Percentiles rank a stretch among this genome's conserved stretches.
Evolutionary conservation across 2,329 filamentous ascomycete genomes (phyloP).

Genomic region (Chaetothyriales sp.): DNA sequence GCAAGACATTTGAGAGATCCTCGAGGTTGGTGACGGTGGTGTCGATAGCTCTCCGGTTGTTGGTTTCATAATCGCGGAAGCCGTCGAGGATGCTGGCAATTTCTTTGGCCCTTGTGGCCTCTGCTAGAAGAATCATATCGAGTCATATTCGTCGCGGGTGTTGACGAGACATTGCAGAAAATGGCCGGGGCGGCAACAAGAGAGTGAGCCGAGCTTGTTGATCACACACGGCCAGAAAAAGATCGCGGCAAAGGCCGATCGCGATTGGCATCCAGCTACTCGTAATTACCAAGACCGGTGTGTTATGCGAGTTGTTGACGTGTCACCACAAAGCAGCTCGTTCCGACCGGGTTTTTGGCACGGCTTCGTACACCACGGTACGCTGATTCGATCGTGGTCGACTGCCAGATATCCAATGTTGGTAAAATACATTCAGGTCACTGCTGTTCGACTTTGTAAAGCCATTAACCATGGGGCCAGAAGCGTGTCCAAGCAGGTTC

Average conservation of each 20-base stretch:
- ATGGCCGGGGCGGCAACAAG: background rate
- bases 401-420: background rate
- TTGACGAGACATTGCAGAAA: conserved; percentile 1
- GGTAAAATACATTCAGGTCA: background rate
- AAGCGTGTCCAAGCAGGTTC: background rate
- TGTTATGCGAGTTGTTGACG: background rate
- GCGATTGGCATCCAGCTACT: conserved; percentile 2
- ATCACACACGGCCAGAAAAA: background rate
- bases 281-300: background rate
- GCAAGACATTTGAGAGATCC: conserved; percentile 38
- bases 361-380: background rate
- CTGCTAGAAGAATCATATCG: conserved; percentile 29
- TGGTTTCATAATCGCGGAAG: conserved; percentile 38
- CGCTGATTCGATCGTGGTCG: background rate
- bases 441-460: background rate
- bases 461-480: background rate
- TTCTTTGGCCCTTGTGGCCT: conserved; percentile 39
- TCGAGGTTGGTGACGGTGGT: conserved; percentile 41
- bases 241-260: background rate
- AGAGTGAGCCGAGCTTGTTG: background rate
- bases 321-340: background rate
- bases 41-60: conserved; percentile 40
- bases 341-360: background rate
- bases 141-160: conserved; percentile 10
- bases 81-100: conserved; percentile 37